Conservation (phyloP, 345 rosid genomes). For the Punica granatum region DNA sequence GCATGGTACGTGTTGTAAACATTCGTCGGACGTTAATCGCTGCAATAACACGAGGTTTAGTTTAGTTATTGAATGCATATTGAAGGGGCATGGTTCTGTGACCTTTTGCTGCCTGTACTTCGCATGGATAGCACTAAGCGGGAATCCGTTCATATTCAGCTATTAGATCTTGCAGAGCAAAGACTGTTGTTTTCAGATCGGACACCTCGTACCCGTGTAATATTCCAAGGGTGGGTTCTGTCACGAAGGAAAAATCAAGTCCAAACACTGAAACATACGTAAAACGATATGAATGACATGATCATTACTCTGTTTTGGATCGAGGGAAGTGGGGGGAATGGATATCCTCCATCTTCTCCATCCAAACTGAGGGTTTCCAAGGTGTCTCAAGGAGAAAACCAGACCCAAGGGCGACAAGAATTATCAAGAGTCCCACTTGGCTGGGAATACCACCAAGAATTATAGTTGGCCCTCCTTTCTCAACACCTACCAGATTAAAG, state of each 20-base stretch:
- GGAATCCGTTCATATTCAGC: conserved; percentile 50
- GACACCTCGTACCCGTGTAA: conserved; percentile 63
- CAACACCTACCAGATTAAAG: conserved; percentile 47
- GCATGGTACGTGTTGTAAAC: too few species aligned
- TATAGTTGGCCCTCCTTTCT: conserved; percentile 57
- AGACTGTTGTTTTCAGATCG: conserved; percentile 43
- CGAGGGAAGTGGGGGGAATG: too few species aligned
- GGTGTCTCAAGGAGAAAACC: too few species aligned
- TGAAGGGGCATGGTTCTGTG: background rate
- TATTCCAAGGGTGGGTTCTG: conserved; percentile 80
- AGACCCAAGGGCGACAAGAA: conserved; percentile 80
- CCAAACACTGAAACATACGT: conserved; percentile 2
- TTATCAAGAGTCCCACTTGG: conserved; percentile 88
- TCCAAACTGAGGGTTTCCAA: too few species aligned
- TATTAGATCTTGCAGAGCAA: conserved; percentile 64
- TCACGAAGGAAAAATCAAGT: conserved; percentile 1
- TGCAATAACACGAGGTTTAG: too few species aligned
- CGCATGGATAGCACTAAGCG: conserved; percentile 55
- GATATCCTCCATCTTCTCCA: too few species aligned
- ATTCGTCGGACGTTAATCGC: too few species aligned
- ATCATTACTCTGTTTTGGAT: too few species aligned
- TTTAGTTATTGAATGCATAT: background rate
- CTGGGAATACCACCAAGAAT: conserved; percentile 79
- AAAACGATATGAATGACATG: background rate
- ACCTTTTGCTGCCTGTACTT: conserved; percentile 77